A percentile compares a stretch with the other conserved stretches of the same genome.
These are phyloP conservation scores for Populus tremula DNA, from an alignment of 345 rosid species.

Conservation along the genomic window DNA sequence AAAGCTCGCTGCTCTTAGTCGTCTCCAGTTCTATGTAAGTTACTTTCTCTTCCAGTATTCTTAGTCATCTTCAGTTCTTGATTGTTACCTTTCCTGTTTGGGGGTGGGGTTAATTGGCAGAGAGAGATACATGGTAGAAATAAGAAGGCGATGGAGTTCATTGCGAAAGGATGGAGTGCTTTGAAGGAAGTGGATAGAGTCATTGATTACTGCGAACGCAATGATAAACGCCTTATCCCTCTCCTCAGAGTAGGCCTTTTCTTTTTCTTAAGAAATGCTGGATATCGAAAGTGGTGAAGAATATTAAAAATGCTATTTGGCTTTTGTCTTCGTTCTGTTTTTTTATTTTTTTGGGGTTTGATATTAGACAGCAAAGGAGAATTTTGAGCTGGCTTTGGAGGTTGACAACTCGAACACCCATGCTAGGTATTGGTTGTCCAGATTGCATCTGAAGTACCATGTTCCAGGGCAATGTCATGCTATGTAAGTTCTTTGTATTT, in stretches of 20 bases:
- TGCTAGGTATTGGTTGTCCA: slow-evolving; percentile 82
- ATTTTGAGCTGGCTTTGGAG: slow-evolving; percentile 81
- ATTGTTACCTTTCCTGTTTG: background rate
- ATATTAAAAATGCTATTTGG: no score
- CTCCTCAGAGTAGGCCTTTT: slow-evolving; percentile 34
- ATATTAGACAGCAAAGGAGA: slow-evolving; percentile 76
- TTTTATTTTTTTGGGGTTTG: background rate
- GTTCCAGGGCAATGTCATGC: slow-evolving; percentile 84
- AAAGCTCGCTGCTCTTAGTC: background rate
- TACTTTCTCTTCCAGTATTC: background rate
- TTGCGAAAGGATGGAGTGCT: slow-evolving; percentile 84
- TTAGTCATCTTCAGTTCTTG: background rate
- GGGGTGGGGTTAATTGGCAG: slow-evolving; percentile 28
- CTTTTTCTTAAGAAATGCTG: background rate
- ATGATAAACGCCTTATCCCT: slow-evolving; percentile 84
- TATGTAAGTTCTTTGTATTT: slow-evolving; percentile 47
- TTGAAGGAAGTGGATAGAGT: slow-evolving; percentile 89
- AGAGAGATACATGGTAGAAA: slow-evolving; percentile 75
- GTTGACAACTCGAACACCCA: slow-evolving; percentile 74
- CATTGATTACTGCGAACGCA: slow-evolving; percentile 76
- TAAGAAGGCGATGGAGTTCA: slow-evolving; percentile 84
- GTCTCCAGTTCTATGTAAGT: slow-evolving; percentile 18
- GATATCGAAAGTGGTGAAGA: background rate
- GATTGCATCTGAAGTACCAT: slow-evolving; percentile 79
- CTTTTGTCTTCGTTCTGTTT: no score